These are phyloP conservation scores for Lachancea quebecensis DNA, from an alignment of 805 yeast species.

Conservation along the genomic window DNA sequence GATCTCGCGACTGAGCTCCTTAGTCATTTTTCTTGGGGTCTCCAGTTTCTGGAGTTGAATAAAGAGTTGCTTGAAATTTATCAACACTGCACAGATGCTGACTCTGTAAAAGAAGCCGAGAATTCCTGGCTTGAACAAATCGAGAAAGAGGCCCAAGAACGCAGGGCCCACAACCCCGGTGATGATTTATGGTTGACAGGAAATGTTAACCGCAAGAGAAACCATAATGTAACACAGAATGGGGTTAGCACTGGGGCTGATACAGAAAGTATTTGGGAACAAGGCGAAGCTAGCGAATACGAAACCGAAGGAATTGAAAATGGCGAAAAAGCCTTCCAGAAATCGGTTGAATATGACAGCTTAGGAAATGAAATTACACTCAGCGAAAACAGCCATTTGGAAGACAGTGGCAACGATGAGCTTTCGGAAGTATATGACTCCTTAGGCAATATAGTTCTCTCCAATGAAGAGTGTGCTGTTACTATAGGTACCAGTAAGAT, in stretches of 20 bases:
- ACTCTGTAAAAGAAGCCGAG: slow-evolving; percentile 65
- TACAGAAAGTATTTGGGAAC: slow-evolving; percentile 6
- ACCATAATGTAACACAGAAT: slow-evolving; percentile 13
- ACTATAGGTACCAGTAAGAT: background rate
- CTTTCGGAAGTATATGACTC: slow-evolving; percentile 13
- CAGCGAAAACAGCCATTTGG: slow-evolving; percentile 5
- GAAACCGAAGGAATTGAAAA: slow-evolving; percentile 26
- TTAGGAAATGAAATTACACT: slow-evolving; percentile 21
- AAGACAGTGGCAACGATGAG: slow-evolving; percentile 10
- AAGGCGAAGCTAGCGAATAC: slow-evolving; percentile 13
- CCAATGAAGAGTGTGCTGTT: background rate
- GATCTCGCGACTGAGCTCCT: slow-evolving; percentile 84
- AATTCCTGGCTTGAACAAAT: slow-evolving; percentile 62
- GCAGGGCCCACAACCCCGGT: slow-evolving; percentile 46
- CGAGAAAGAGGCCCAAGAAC: slow-evolving; percentile 57
- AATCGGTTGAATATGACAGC: slow-evolving; percentile 19
- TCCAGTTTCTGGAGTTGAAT: slow-evolving; percentile 76
- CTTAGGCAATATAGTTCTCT: slow-evolving; percentile 15
- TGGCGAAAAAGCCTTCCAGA: slow-evolving; percentile 10
- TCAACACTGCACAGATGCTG: slow-evolving; percentile 73
- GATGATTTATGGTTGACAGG: slow-evolving; percentile 76
- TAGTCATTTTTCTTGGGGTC: slow-evolving; percentile 87
- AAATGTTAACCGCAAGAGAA: slow-evolving; percentile 51
- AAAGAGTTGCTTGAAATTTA: slow-evolving; percentile 70
- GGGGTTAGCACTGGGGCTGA: slow-evolving; percentile 15